Percentiles rank a stretch among this genome's conserved stretches.
Conservation (phyloP, 1,284 basidiomycete genomes). For the Moesziomyces aphidis region DNA sequence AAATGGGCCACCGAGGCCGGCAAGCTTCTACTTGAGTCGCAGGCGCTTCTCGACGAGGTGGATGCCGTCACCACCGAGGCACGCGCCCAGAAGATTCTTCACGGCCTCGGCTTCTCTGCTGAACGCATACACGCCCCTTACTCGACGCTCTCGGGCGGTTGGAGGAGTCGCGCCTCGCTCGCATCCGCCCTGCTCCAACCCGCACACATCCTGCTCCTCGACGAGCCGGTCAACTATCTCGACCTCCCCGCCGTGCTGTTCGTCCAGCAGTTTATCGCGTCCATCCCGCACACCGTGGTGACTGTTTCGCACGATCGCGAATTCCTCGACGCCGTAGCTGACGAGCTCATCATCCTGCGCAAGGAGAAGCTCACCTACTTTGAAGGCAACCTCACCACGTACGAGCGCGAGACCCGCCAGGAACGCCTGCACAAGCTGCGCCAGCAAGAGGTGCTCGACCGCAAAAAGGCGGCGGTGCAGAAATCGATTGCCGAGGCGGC, state of each 20-base stretch:
- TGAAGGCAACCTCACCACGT: slow-evolving; percentile 74
- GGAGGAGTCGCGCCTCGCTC: slow-evolving; percentile 75
- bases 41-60: slow-evolving; percentile 61
- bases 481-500: slow-evolving; percentile 71
- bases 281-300: slow-evolving; percentile 72
- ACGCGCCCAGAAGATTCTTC: slow-evolving; percentile 74
- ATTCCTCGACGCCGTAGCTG: slow-evolving; percentile 76
- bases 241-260: slow-evolving; percentile 68
- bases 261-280: slow-evolving; percentile 73
- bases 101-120: slow-evolving; percentile 76
- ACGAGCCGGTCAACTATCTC: slow-evolving; percentile 71
- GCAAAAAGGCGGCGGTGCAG: slow-evolving; percentile 72
- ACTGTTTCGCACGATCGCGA: slow-evolving; percentile 78
- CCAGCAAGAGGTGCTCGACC: slow-evolving; percentile 73
- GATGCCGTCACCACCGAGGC: slow-evolving; percentile 72
- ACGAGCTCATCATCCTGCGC: slow-evolving; percentile 78
- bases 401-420: slow-evolving; percentile 73
- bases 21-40: slow-evolving; percentile 67
- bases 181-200: slow-evolving; percentile 70
- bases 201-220: slow-evolving; percentile 70
- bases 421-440: slow-evolving; percentile 71
- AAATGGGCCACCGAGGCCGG: slow-evolving; percentile 62
- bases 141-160: slow-evolving; percentile 76
- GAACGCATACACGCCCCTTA: slow-evolving; percentile 72
- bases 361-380: slow-evolving; percentile 74